Percentiles rank a stretch among this genome's conserved stretches.
These are phyloP conservation scores for Orbilia blumenaviensis DNA, from an alignment of 2,329 filamentous ascomycete genomes.

Conservation along the genomic window DNA sequence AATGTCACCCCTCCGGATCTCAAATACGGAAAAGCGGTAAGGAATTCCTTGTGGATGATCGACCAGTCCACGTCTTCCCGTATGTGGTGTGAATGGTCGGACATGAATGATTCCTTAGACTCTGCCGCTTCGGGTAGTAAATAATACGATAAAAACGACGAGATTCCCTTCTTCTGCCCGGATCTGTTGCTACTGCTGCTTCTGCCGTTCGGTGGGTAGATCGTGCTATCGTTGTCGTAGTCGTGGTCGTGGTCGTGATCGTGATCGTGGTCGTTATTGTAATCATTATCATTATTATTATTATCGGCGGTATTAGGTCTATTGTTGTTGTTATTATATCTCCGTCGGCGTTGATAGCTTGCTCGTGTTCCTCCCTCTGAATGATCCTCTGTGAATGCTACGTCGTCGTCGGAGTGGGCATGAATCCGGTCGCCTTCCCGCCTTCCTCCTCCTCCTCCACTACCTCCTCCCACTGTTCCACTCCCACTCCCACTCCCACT, in stretches of 20 bases:
- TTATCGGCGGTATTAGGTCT: too few species aligned
- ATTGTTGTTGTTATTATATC: too few species aligned
- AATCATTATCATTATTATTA: too few species aligned
- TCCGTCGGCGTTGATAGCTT: constrained; percentile 25
- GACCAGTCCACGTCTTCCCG: constrained; percentile 46
- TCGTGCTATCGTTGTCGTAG: neutral
- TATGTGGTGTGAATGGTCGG: constrained; percentile 37
- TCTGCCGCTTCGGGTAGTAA: constrained; percentile 45
- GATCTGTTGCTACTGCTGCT: too few species aligned
- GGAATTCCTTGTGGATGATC: constrained; percentile 47
- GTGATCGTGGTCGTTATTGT: too few species aligned
- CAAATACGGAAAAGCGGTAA: constrained; percentile 42
- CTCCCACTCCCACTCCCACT: neutral
- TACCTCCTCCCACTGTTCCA: neutral
- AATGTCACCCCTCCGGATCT: constrained; percentile 40
- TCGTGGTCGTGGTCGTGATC: neutral
- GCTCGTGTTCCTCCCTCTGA: constrained; percentile 27
- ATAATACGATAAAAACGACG: constrained; percentile 48
- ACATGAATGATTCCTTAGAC: constrained; percentile 48
- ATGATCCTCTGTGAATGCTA: constrained; percentile 37
- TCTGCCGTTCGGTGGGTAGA: neutral
- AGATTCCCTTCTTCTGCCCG: constrained; percentile 37
- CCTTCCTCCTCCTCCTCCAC: neutral
- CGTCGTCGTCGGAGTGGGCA: constrained; percentile 41
- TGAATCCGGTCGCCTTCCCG: constrained; percentile 7